Percentiles rank a stretch among this genome's conserved stretches.
These are phyloP conservation scores for Termitomyces sp. DNA, from an alignment of 768 basidiomycete genomes.

Conservation along the genomic window DNA sequence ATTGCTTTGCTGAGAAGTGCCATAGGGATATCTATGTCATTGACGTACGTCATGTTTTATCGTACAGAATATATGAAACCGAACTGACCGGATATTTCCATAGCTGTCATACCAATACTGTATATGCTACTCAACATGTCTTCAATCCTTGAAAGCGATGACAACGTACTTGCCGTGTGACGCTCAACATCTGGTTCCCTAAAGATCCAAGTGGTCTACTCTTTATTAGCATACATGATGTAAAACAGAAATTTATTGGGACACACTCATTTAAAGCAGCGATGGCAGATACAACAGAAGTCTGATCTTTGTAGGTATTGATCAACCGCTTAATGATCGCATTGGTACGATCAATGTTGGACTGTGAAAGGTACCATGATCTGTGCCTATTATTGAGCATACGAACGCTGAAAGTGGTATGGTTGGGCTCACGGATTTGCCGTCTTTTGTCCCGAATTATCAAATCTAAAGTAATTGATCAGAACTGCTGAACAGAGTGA, in stretches of 20 bases:
- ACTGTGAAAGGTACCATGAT: conserved; percentile 61
- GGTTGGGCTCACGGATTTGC: conserved; percentile 39
- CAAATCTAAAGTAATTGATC: conserved; percentile 43
- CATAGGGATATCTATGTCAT: conserved; percentile 26
- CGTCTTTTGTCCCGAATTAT: conserved; percentile 72
- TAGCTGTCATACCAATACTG: conserved; percentile 75
- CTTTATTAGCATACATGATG: not conserved
- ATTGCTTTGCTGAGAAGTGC: conserved; percentile 45
- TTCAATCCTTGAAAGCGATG: not conserved
- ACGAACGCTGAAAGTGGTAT: not conserved
- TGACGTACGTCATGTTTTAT: not conserved
- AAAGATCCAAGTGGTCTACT: conserved; percentile 69
- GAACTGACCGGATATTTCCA: conserved; percentile 57
- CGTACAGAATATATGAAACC: not conserved
- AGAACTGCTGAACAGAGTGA: not conserved
- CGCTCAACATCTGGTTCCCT: conserved; percentile 43
- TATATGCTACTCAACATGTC: conserved; percentile 10
- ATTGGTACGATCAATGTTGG: conserved; percentile 64
- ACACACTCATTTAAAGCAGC: conserved; percentile 76
- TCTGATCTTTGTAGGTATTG: conserved; percentile 47
- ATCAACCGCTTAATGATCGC: conserved; percentile 59
- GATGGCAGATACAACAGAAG: conserved; percentile 56
- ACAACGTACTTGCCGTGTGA: conserved; percentile 33
- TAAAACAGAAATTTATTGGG: not conserved
- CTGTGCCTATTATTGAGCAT: conserved; percentile 19